Base-by-base conservation (phyloP, 164 flowering plant genomes). In the Stephania japonica region DNA sequence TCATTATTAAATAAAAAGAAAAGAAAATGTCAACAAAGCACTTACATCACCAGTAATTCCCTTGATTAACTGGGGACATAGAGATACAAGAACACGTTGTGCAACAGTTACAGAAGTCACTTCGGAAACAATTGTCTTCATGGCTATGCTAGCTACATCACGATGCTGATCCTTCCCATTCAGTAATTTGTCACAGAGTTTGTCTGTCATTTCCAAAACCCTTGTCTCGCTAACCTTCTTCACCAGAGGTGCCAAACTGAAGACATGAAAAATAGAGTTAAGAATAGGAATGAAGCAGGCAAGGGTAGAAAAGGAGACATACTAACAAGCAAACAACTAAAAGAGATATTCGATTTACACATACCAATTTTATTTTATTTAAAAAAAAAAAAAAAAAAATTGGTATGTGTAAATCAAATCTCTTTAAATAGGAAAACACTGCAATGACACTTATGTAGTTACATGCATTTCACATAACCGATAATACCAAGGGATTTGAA, bases 191-290 rank as follows among this genome's bases (percentile, higher is more conserved):
- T 81, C 82, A 78, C 97, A 91, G 14, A 96, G 87, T 79, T 86
- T 90, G 32, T 77, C 77, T 12, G 91, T 84, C 99, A 96, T 93
- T 77, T 93, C 98, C 77, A 87, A 83, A 68, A 96, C 87, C 27
- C 89, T 85, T 72, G 80, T 83, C 84, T 90, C 94, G 42, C 81
- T 85, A 32, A 92, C 84, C 85, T 92, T 96, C 90, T 91, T 96
- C 84, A 90, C 98, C 85, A 96, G 73, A 43, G 97, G 99, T 73
- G 92, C 91, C 80, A 96, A 88, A 81, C 99, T 96, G 85, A 81
- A 84, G 42, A 26, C 11, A 70, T 11, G 70, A 44, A 16, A 64
- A 73, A 47, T 18, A 14, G 25, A 69, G 24, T 13, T 38, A 70
- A 38, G n/a, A 63, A 6, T 12, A 38, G n/a, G 1, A 19, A 65